Evolutionary conservation across 202 grass and related monocot genomes (phyloP).

Genomic region (Schoenoplectus triqueter): DNA sequence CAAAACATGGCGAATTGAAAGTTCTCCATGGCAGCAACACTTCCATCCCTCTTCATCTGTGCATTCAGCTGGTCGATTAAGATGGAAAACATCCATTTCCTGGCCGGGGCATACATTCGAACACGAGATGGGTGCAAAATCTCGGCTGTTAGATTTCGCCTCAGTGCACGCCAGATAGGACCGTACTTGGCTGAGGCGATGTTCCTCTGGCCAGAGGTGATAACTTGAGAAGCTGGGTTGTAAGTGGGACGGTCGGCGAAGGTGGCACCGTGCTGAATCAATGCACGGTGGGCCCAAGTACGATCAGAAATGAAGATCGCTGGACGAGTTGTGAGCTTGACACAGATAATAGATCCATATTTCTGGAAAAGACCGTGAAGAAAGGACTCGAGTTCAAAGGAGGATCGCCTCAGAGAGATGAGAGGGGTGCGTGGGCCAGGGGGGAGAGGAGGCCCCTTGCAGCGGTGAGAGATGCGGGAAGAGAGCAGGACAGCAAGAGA

Average conservation of each 20-base stretch:
- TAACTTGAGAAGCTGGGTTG: conserved; percentile 27
- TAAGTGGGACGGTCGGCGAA: conserved; percentile 52
- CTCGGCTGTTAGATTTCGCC: conserved; percentile 45
- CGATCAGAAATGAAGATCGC: conserved; percentile 52
- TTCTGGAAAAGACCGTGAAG: conserved; percentile 44
- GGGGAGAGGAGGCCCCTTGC: conserved; percentile 4
- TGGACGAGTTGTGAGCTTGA: conserved; percentile 42
- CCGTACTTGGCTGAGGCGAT: conserved; percentile 56
- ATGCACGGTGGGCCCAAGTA: conserved; percentile 44
- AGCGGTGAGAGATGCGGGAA: not conserved
- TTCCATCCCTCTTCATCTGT: not conserved
- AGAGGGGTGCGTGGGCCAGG: conserved; percentile 37
- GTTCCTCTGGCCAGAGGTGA: conserved; percentile 50
- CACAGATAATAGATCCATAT: conserved; percentile 52
- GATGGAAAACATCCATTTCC: conserved; percentile 50
- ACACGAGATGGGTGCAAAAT: conserved; percentile 59
- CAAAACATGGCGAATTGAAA: conserved; percentile 77
- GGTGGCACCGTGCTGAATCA: conserved; percentile 55
- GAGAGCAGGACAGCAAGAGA: conserved; percentile 41
- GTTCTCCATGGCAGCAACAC: conserved; percentile 48
- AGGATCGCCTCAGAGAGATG: conserved; percentile 40
- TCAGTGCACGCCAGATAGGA: conserved; percentile 49
- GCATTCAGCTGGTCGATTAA: conserved; percentile 42
- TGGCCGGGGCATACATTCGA: conserved; percentile 48
- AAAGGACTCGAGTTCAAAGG: conserved; percentile 50